Percentiles rank a stretch among this genome's conserved stretches.
Evolutionary conservation across 208 protist genomes (phyloP).

Genomic region (Acanthamoeba royreba): DNA sequence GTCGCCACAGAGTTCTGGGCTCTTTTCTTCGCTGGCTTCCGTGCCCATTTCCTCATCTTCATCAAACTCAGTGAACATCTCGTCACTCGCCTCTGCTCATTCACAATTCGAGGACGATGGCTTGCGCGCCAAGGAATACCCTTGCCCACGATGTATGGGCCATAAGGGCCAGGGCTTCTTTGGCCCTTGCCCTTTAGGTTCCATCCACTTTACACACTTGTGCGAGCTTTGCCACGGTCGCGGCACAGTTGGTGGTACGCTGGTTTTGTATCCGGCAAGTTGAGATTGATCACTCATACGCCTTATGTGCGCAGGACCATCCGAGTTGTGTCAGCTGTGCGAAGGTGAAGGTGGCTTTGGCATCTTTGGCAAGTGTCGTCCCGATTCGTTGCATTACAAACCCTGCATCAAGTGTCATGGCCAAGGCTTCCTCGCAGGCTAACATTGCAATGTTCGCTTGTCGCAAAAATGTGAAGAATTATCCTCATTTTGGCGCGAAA

Average conservation of each 20-base stretch:
- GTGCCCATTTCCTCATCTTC: neutral
- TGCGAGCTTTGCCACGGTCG: neutral
- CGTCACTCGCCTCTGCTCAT: neutral
- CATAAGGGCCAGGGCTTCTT: neutral
- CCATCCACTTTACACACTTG: neutral
- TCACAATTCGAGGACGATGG: neutral
- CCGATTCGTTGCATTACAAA: neutral
- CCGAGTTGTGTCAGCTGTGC: neutral
- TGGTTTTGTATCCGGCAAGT: too few relatives aligned
- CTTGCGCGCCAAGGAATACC: neutral
- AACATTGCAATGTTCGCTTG: too few relatives aligned
- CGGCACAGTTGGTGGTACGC: neutral
- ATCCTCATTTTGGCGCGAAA: too few relatives aligned
- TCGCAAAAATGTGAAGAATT: too few relatives aligned
- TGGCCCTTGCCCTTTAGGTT: neutral
- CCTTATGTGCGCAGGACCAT: neutral
- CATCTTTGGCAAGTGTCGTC: neutral
- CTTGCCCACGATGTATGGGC: neutral
- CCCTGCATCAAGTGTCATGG: neutral
- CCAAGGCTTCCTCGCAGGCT: neutral
- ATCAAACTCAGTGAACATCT: neutral
- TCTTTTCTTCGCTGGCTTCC: too few relatives aligned
- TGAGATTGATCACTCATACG: too few relatives aligned
- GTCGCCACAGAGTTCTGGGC: too few relatives aligned
- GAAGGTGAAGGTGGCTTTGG: neutral